Conservation (phyloP, 176 grass and related monocot species). For the Ananas comosus region DNA sequence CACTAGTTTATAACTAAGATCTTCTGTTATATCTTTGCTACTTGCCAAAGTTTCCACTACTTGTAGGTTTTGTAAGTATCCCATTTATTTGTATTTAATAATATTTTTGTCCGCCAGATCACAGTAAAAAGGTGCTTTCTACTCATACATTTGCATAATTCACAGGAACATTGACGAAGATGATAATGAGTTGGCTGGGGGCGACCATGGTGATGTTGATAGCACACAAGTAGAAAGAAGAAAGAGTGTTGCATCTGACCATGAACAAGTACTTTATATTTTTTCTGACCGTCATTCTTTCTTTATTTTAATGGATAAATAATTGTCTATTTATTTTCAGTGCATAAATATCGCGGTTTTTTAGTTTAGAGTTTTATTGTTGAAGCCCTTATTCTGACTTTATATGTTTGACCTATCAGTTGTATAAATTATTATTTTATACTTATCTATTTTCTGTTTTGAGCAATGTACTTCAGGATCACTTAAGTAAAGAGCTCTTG, state of each 20-base stretch:
- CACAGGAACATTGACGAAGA: conserved; percentile 69
- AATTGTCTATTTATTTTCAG: too few species aligned
- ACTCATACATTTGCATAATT: conserved; percentile 1
- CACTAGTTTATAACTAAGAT: not conserved
- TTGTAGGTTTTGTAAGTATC: not conserved
- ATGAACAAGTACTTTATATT: conserved; percentile 35
- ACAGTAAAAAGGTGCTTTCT: not conserved
- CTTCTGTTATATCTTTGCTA: not conserved
- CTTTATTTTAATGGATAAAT: not conserved
- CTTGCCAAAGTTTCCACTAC: not conserved
- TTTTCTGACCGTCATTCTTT: not conserved
- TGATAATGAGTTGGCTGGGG: conserved; percentile 41
- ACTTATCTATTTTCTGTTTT: not conserved
- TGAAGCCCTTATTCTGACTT: not conserved
- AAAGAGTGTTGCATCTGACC: conserved; percentile 28
- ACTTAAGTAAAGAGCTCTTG: conserved; percentile 41
- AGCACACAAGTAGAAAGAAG: conserved; percentile 28
- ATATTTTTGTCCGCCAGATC: not conserved
- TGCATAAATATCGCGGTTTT: not conserved
- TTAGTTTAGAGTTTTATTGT: not conserved
- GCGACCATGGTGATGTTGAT: conserved; percentile 33
- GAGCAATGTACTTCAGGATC: conserved; percentile 34
- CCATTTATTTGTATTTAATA: not conserved
- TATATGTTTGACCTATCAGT: not conserved
- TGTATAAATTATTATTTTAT: not conserved